Evolutionary conservation across 2,329 filamentous ascomycete genomes (phyloP).

Genomic region (Knoxdaviesia proteae): DNA sequence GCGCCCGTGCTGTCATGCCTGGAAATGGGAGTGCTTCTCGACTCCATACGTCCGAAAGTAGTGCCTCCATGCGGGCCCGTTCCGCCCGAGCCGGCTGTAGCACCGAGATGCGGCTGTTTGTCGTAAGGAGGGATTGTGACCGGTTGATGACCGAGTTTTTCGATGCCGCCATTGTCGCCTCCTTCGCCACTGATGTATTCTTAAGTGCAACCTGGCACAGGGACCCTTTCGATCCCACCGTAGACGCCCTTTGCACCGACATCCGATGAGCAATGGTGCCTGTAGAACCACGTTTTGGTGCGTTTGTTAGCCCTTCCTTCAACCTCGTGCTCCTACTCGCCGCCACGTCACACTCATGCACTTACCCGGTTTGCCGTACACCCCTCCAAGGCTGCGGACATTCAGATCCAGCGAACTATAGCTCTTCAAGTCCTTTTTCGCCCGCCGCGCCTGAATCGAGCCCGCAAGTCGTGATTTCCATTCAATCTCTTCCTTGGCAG

Average conservation of each 20-base stretch:
- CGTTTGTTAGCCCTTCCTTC: too few species aligned
- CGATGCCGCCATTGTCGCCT: constrained; percentile 20
- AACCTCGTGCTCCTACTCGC: background rate
- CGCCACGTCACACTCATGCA: background rate
- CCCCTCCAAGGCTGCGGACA: constrained; percentile 52
- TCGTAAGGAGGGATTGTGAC: constrained; percentile 61
- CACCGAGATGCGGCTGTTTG: constrained; percentile 42
- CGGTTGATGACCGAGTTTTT: constrained; percentile 40
- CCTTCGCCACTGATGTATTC: constrained; percentile 54
- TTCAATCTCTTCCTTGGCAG: constrained; percentile 52
- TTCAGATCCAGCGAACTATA: constrained; percentile 46
- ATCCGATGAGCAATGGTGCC: constrained; percentile 44
- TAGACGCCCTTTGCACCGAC: constrained; percentile 62
- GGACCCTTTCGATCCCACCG: constrained; percentile 46
- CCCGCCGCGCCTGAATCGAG: constrained; percentile 25
- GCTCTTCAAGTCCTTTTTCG: constrained; percentile 22
- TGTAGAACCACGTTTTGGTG: constrained; percentile 9
- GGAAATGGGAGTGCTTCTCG: constrained; percentile 63
- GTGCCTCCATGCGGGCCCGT: constrained; percentile 52
- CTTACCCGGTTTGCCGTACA: constrained; percentile 52
- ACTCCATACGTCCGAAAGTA: constrained; percentile 67
- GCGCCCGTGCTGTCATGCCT: constrained; percentile 46
- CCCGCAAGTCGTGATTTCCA: constrained; percentile 54
- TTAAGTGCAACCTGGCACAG: constrained; percentile 66
- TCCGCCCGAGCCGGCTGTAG: constrained; percentile 57